Base-by-base conservation (phyloP, 225 moss, liverwort and hornwort genomes). In the Marchantia polymorpha region DNA sequence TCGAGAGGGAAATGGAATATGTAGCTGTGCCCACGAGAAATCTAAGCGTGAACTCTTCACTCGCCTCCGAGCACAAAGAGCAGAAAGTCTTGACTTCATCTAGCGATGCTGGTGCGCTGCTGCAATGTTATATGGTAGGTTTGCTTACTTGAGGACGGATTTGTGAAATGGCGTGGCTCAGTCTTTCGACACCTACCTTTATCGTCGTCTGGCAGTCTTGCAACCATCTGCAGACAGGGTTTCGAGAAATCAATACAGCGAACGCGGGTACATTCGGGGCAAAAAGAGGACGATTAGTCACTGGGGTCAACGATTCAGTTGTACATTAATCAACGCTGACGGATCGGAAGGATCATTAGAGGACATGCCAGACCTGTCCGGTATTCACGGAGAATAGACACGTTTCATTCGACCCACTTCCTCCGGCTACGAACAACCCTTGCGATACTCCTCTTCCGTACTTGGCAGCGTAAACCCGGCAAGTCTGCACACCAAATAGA, bases 321-420 rank as follows among this genome's bases (percentile, higher is more conserved):
- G 39, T 39, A 39, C 2, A 66, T 12, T 1, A 54, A 52, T 6
- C 56, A 61, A 31, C 22, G 10, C 46, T 2, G 7, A 47, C 46
- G 7, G 8, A 12, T 20, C 48, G 49, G 0, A 47, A 20, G 2
- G 16, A 47, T 19, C 47, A 12, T 4, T 15, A 12, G n/a, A 0
- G 60, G 56, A 46, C 50, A 11, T 64, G 49, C 39, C 49, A 29
- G 25, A 93, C 90, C 84, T 92, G 16, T 59, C 77, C 77, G 66
- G 78, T 87, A 7, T 83, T 5, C 0, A 1, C 8, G 6, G 88
- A 70, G 46, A 92, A 77, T 20, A 96, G 67, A 64, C 83, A 94
- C 15, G 84, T 90, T 69, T 94, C 90, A 77, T 92, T 90, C 51
- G 92, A 86, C 71, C 94, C 91, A 81, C 92, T 96, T 23, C 96